Percentiles rank a stretch among this genome's conserved stretches.
These are phyloP conservation scores for Starmerella scarabaei DNA, from an alignment of 805 yeast species.

Conservation along the genomic window DNA sequence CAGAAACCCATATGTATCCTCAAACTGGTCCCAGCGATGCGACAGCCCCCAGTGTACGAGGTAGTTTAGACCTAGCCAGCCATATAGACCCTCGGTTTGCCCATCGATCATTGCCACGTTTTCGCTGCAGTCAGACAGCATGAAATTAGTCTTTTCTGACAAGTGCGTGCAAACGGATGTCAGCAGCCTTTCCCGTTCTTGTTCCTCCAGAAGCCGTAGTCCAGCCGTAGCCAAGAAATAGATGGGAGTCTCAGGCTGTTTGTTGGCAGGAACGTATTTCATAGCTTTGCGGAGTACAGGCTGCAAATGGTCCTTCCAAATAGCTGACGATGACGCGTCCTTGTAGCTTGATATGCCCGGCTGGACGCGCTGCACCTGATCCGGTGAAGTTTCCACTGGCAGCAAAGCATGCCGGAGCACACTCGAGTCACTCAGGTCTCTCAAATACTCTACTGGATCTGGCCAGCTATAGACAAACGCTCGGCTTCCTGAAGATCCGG, in stretches of 20 bases:
- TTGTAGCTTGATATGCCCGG: slow-evolving; percentile 77
- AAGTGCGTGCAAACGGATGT: slow-evolving; percentile 48
- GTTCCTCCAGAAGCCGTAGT: slow-evolving; percentile 61
- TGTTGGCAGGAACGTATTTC: slow-evolving; percentile 49
- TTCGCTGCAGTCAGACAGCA: slow-evolving; percentile 43
- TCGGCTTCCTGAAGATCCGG: slow-evolving; percentile 93
- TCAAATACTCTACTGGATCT: slow-evolving; percentile 31
- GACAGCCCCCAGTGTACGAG: slow-evolving; percentile 42
- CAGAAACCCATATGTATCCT: slow-evolving; percentile 67
- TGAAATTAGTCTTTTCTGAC: slow-evolving; percentile 42
- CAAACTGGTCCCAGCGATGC: slow-evolving; percentile 20
- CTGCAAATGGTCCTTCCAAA: slow-evolving; percentile 62
- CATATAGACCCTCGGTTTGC: slow-evolving; percentile 85
- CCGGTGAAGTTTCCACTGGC: slow-evolving; percentile 52
- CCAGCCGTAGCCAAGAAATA: slow-evolving; percentile 96
- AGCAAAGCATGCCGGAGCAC: slow-evolving; percentile 38
- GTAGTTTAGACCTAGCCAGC: slow-evolving; percentile 89
- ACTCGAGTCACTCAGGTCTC: slow-evolving; percentile 26
- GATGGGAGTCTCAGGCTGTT: slow-evolving; percentile 60
- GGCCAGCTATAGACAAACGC: slow-evolving; percentile 74
- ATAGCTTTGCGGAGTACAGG: slow-evolving; percentile 58
- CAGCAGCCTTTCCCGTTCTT: slow-evolving; percentile 42
- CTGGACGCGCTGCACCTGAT: slow-evolving; percentile 57
- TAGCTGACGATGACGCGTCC: slow-evolving; percentile 34
- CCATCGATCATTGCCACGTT: slow-evolving; percentile 86